Base-by-base conservation (phyloP, 306 rosid species). In the Fagus crenata region DNA sequence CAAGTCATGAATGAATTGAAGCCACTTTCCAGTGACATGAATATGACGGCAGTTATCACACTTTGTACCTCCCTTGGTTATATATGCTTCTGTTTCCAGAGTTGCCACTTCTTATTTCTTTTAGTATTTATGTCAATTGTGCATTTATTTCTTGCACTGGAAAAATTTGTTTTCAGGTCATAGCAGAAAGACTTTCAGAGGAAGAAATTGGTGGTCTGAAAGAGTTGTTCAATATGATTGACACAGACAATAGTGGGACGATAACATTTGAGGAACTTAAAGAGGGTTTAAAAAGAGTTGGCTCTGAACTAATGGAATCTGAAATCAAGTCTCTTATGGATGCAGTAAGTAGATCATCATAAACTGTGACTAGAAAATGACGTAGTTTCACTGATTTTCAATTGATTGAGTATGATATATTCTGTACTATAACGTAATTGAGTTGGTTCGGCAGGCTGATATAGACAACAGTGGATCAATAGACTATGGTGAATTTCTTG, bases 191-290 rank as follows among this genome's bases (percentile, higher is more conserved):
- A 75, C 91, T 93, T 69, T 93, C 98, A 43, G 98, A 93, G 77
- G 98, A 93, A 89, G 98, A 93, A 81, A 93, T 93, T 67, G 98
- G 98, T 49, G 98, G 98, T 53, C 76, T 93, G 61, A 93, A 89
- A 83, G 96, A 93, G 89, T 75, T 93, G 81, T 93, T 93, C 77
- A 93, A 84, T 79, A 90, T 93, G 98, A 90, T 93, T 55, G 98
- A 93, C 79, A 81, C 93, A 0, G 98, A 93, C 84, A 85, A 81
- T 67, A 90, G 94, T 6, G 98, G 98, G 49, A 80, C 98, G 4
- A 90, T 93, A 73, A 93, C 98, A 79, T 93, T 79, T 79, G 98
- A 93, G 82, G 98, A 93, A 71, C 96, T 93, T 72, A 93, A 93
- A 84, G 88, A 71, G 51, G 98, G 96, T 70, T 79, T 93, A 83